Percentiles rank a stretch among this genome's conserved stretches.
Conservation (phyloP, 2,329 filamentous ascomycete genomes). For the Iodosphaeria phyllophila region DNA sequence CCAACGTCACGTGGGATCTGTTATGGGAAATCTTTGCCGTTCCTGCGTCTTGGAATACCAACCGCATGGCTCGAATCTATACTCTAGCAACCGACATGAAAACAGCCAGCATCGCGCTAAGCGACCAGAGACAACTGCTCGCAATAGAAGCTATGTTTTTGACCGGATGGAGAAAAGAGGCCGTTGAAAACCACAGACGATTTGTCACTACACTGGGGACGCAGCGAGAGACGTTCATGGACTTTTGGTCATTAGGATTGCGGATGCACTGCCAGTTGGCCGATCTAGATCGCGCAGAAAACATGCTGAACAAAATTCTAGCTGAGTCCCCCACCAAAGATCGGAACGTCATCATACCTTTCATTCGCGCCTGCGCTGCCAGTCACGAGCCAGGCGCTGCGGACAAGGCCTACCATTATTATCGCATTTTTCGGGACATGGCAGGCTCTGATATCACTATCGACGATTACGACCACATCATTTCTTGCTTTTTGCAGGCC, state of each 20-base stretch:
- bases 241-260: slow-evolving; percentile 46
- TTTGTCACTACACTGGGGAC: slow-evolving; percentile 32
- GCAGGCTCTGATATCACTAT: slow-evolving; percentile 45
- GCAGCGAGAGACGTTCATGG: slow-evolving; percentile 24
- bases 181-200: slow-evolving; percentile 44
- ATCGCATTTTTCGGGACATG: slow-evolving; percentile 41
- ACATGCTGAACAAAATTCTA: slow-evolving; percentile 34
- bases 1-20: slow-evolving; percentile 39
- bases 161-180: slow-evolving; percentile 38
- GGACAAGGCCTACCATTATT: slow-evolving; percentile 46
- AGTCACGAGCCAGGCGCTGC: slow-evolving; percentile 22
- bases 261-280: slow-evolving; percentile 41
- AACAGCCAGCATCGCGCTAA: slow-evolving; percentile 34
- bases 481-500: slow-evolving; percentile 49
- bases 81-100: slow-evolving; percentile 47
- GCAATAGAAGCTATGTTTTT: slow-evolving; percentile 52
- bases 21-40: slow-evolving; percentile 46
- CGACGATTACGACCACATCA: slow-evolving; percentile 58
- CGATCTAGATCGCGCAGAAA: slow-evolving; percentile 38
- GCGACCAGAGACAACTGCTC: slow-evolving; percentile 38
- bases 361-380: slow-evolving; percentile 50
- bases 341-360: slow-evolving; percentile 39
- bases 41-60: slow-evolving; percentile 25
- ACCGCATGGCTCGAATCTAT: slow-evolving; percentile 41
- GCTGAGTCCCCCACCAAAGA: slow-evolving; percentile 24